phyloP scores from a whole-genome alignment of 2,329 filamentous ascomycete species.

The Calonectria leucothoes region DNA sequence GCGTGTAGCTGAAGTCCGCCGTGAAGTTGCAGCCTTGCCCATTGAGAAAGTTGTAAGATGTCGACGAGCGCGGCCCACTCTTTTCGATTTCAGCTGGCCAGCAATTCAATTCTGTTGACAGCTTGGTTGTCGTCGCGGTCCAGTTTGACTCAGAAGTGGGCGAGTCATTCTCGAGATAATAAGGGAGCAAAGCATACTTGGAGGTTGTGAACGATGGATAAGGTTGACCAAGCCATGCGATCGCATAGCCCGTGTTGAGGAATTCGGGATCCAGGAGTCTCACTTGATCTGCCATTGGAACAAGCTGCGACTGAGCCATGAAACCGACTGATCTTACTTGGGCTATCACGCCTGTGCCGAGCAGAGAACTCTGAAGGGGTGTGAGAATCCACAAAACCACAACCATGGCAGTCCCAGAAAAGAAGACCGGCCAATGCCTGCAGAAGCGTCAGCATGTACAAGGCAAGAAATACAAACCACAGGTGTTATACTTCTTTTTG shows the following conservation, averaged over 20 bases:
- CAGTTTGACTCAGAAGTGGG: constrained; percentile 32
- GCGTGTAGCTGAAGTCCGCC: constrained; percentile 5
- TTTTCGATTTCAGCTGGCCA: constrained; percentile 44
- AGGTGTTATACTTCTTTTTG: constrained; percentile 47
- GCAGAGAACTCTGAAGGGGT: constrained; percentile 66
- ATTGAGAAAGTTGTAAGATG: constrained; percentile 46
- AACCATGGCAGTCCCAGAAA: constrained; percentile 58
- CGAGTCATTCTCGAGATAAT: constrained; percentile 38
- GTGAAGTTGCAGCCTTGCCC: constrained; percentile 51
- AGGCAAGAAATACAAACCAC: neutral
- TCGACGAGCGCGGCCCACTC: neutral
- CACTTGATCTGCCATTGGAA: constrained; percentile 37
- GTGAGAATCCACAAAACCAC: constrained; percentile 67
- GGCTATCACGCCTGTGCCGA: constrained; percentile 52
- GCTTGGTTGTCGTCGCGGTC: constrained; percentile 44
- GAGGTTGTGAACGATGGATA: constrained; percentile 56
- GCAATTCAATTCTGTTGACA: constrained; percentile 53
- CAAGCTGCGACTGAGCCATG: constrained; percentile 19
- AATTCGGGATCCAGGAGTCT: constrained; percentile 47
- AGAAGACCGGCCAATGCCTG: constrained; percentile 66
- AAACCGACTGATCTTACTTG: constrained; percentile 22
- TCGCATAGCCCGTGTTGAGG: constrained; percentile 57
- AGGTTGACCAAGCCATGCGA: constrained; percentile 58
- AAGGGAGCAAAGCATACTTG: constrained; percentile 57
- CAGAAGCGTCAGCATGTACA: neutral